phyloP scores from a whole-genome alignment of 2,329 filamentous ascomycete species.

The Biscogniauxia sp. region DNA sequence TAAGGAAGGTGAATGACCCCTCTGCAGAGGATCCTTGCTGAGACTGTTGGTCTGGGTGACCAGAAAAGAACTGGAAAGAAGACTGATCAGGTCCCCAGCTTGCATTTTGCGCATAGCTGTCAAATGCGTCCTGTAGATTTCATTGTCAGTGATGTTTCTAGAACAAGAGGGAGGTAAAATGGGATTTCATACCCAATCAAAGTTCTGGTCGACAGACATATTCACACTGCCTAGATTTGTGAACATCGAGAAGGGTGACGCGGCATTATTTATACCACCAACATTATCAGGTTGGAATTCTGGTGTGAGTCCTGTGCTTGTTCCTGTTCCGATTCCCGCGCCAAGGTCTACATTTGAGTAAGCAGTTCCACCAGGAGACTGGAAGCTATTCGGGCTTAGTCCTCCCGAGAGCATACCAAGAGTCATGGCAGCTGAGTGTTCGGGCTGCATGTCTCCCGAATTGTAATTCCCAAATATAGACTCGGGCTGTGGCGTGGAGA shows the following conservation, averaged over 20 bases:
- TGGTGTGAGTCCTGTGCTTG: slow-evolving; percentile 33
- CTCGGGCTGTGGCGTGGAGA: slow-evolving; percentile 16
- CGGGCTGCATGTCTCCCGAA: slow-evolving; percentile 33
- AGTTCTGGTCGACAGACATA: slow-evolving; percentile 49
- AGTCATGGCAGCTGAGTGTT: slow-evolving; percentile 41
- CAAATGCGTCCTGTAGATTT: slow-evolving; percentile 48
- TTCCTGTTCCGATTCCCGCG: slow-evolving; percentile 21
- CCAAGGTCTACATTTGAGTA: slow-evolving; percentile 46
- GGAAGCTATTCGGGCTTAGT: slow-evolving; percentile 34
- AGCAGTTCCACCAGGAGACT: slow-evolving; percentile 38
- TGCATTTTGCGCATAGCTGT: slow-evolving; percentile 55
- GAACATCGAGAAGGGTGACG: slow-evolving; percentile 54
- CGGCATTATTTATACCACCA: slow-evolving; percentile 32
- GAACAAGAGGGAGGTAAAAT: background rate
- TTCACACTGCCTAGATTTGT: slow-evolving; percentile 39
- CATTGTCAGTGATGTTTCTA: slow-evolving; percentile 24
- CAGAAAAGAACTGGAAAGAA: slow-evolving; percentile 50
- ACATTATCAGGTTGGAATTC: slow-evolving; percentile 38
- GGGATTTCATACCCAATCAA: slow-evolving; percentile 54
- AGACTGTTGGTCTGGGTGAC: slow-evolving; percentile 28
- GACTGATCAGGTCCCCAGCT: slow-evolving; percentile 50
- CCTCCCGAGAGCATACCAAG: slow-evolving; percentile 43
- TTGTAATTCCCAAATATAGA: slow-evolving; percentile 29
- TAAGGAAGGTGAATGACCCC: slow-evolving; percentile 31
- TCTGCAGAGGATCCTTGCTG: slow-evolving; percentile 30